Base-by-base conservation (phyloP, 495 filamentous ascomycete species). In the Monascus purpureus region DNA sequence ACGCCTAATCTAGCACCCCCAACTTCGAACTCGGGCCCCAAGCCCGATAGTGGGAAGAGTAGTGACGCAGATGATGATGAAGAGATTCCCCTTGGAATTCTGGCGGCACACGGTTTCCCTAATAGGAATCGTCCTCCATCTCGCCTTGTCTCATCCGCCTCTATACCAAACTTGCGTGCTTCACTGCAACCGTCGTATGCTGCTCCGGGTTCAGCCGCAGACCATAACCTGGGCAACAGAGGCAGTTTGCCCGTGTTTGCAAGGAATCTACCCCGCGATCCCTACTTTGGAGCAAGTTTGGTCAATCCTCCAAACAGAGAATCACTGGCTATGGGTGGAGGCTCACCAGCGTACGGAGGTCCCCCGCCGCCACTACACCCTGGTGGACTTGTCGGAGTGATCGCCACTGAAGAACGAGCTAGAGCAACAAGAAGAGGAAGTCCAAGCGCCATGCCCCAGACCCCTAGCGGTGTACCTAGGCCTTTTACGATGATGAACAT, bases 91-190 rank as follows among this genome's bases (percentile, higher is more conserved):
- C 57, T 97, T 25, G 90, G 76, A 6, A 88, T 96, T 44, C 59
- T 96, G 18, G 76, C 80, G 29, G 85, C 84, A 7, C 88, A 96
- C 50, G 90, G 90, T 13, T 97, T 97, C 45, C 90, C 90, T 3
- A 77, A 72, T 44, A 83, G 74, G 53, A 79, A 74, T 40, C 72
- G 82, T 18, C 80, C 84, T 8, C 88, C 90, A 2, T 81, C 68
- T 25, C 71, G 77, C 18, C 64, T 83, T 19, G 67, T 62, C 29
- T 73, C 68, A 25, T 66, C 73, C 49, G 72, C 62, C 31, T 85
- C 82, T 8, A 65, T 61, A 17, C 66, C 64, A 16, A 63, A 65
- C 28, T 47, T 67, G 16, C 57, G 59, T n/a, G 53, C 52, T 1
- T 67, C 63, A 9, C 47, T 51, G 28, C 40, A 48, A 8, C 52